Base-by-base conservation (phyloP, 371 early-diverging fungal species). In the Mucor indicus region DNA sequence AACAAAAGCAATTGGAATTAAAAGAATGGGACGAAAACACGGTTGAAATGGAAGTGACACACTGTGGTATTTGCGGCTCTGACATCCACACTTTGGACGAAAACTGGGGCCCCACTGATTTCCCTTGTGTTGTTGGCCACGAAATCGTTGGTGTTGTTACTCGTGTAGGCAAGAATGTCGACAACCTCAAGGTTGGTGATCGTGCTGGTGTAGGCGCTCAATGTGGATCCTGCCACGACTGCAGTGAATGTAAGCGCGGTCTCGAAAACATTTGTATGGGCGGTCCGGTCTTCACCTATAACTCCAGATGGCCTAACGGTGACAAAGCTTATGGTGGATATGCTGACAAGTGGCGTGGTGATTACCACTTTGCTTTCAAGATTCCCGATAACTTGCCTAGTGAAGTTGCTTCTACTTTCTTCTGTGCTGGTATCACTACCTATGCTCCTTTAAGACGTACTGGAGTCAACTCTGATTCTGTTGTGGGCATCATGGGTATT, bases 141-240 rank as follows among this genome's bases (percentile, higher is more conserved):
- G 78, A 79, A 51, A 76, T 84, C 25, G 49, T 77, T 39, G 79
- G 79, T n/a, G 24, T 50, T 17, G 63, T 76, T 3, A 66, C 72
- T 17, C 53, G 56, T 22, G 33, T 60, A 5, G 86, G 86, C 30
- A 55, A 49, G 7, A 50, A 64, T 24, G 78, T 77, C 12, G 60
- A 49, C 2, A 40, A 74, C 36, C 44, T 81, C 15, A 38, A 67
- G 35, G 62, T 87, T 35, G 90, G 85, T 32, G 81, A 85, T 41
- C 33, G 72, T 11, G 91, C 84, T 41, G 90, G 90, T 15, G 79
- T 79, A 11, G 86, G 86, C n/a, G 76, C 75, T 21, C 77, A 81
- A 60, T 67, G 61, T 25, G 62, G 55, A 19, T 51, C 75, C 19
- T 78, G 79, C 38, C 41, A 57, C 9, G 36, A 57, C 30, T 50